Base-by-base conservation (phyloP, 257 asterid genomes). In the Solanum gracilifrons region DNA sequence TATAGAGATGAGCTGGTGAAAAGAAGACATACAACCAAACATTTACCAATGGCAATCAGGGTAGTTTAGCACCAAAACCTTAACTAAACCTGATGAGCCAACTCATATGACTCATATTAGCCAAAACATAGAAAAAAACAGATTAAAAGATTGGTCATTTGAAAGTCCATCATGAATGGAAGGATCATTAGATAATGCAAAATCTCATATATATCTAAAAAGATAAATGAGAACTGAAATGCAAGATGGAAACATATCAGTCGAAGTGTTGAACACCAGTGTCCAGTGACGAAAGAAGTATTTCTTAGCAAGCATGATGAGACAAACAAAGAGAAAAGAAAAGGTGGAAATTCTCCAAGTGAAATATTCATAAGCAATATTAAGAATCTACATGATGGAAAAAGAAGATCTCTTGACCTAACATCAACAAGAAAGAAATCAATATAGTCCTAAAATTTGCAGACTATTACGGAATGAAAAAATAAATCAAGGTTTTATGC, bases 1-100 rank as follows among this genome's bases (percentile, higher is more conserved):
- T 88, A 97, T 96, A 32, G 98, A 87, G 88, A 97, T 86, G 87
- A 97, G 89, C 99, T 97, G 90, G 87, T 72, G 60, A 60, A 87
- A 48, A 83, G 77, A 73, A 80, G 33, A 79, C 35, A 58, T 88
- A 79, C 25, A 48, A 75, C 48, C 25, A 46, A 80, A 76, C 20
- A 76, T 76, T 39, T n/a, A 76, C 83, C 12, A 0, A 76, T 76
- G 51, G 2, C 31, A 11, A 76, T 76, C 35, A 76, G 35, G 60
- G 35, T 21, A 76, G 33, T 39, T 76, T 27, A 31, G 43, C 87
- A 69, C 60, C 82, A 85, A 84, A 76, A 76, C 35, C 27, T 29
- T 31, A 80, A 9, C 66, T 43, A 41, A 35, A 79, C 68, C 68
- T 27, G 68, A 48, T 80, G 85, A 29, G 36, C 69, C 68, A 46